phyloP scores from a whole-genome alignment of 1,139 yeast species.

The Spencermartinsiella ligniputridi region DNA sequence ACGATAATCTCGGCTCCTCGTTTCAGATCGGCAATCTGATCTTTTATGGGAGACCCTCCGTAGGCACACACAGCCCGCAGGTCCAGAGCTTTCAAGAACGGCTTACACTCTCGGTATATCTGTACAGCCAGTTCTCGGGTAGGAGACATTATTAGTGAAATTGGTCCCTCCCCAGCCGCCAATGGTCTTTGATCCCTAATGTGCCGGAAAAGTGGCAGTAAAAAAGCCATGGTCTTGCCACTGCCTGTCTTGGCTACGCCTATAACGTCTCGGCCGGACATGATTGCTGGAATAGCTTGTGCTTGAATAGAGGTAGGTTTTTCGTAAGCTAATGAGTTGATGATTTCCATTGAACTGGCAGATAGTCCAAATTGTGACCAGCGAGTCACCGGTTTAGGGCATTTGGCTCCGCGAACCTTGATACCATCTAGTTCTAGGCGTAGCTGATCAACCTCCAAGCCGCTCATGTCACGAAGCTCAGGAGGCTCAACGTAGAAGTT shows the following conservation, averaged over 20 bases:
- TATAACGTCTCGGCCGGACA: constrained; percentile 86
- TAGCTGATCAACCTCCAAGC: constrained; percentile 51
- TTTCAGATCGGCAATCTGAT: constrained; percentile 75
- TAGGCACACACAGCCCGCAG: constrained; percentile 74
- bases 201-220: constrained; percentile 80
- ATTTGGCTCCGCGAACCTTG: constrained; percentile 51
- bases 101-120: constrained; percentile 61
- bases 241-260: constrained; percentile 97
- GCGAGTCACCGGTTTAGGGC: constrained; percentile 63
- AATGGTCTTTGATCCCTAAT: constrained; percentile 65
- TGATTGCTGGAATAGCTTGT: constrained; percentile 85
- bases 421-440: constrained; percentile 60
- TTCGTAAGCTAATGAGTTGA: constrained; percentile 49
- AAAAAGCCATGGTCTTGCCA: constrained; percentile 87
- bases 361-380: constrained; percentile 87
- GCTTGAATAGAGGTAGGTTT: constrained; percentile 86
- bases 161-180: constrained; percentile 60
- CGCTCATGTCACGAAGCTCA: constrained; percentile 45
- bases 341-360: constrained; percentile 47
- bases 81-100: constrained; percentile 50
- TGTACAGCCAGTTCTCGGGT: constrained; percentile 92
- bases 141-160: constrained; percentile 80
- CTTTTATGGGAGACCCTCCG: constrained; percentile 87
- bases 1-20: constrained; percentile 78
- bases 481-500: constrained; percentile 61